Conservation (phyloP, 2,329 filamentous ascomycete species). For the Hypoxylon sp. region DNA sequence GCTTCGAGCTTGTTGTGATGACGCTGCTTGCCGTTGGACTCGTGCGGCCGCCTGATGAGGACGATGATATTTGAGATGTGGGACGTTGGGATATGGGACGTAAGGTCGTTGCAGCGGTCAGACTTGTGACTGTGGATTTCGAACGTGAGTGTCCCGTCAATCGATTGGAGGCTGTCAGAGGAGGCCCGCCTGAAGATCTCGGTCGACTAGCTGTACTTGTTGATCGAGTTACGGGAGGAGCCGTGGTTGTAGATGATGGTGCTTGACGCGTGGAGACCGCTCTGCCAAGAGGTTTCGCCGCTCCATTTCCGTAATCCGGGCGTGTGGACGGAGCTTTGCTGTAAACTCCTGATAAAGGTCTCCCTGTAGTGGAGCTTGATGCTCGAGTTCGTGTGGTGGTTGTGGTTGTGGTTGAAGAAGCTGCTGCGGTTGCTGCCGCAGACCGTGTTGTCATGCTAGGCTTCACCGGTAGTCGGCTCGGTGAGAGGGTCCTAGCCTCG, state of each 20-base stretch:
- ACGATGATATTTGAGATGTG: constrained; percentile 48
- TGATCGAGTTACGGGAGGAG: constrained; percentile 36
- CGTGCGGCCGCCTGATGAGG: constrained; percentile 36
- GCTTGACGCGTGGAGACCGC: constrained; percentile 47
- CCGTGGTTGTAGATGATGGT: constrained; percentile 40
- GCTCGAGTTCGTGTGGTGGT: constrained; percentile 40
- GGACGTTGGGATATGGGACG: constrained; percentile 55
- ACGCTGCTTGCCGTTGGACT: constrained; percentile 44
- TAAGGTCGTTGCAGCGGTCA: constrained; percentile 57
- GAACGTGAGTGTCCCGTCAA: constrained; percentile 54
- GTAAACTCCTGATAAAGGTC: constrained; percentile 42
- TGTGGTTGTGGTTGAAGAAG: constrained; percentile 35
- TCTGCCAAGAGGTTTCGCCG: constrained; percentile 47
- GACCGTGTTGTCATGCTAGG: constrained; percentile 55
- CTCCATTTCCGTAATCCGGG: constrained; percentile 32
- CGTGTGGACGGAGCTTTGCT: constrained; percentile 26
- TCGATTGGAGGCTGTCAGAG: constrained; percentile 38
- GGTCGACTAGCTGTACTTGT: constrained; percentile 41
- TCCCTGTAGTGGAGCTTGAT: constrained; percentile 36
- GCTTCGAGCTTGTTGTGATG: constrained; percentile 42
- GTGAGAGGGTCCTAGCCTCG: constrained; percentile 58
- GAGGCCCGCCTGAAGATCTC: constrained; percentile 43
- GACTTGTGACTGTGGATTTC: constrained; percentile 58
- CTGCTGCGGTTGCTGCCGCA: constrained; percentile 47
- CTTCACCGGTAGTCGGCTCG: constrained; percentile 65